phyloP scores from a whole-genome alignment of 257 asterid species.

The Solanum peruvianum region DNA sequence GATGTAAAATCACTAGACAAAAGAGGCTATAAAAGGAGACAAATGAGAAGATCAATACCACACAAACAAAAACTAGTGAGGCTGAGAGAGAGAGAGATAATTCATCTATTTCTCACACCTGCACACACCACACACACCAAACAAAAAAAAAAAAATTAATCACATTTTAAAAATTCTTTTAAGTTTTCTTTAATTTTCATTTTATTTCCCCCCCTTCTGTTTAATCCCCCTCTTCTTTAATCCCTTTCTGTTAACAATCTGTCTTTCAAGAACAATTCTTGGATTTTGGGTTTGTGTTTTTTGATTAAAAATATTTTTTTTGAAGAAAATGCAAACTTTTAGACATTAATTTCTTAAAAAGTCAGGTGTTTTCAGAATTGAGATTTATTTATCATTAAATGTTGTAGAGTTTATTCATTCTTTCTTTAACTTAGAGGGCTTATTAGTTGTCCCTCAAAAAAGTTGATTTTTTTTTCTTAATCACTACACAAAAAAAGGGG shows the following conservation, averaged over 20 bases:
- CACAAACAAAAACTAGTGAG: constrained; percentile 28
- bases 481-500: constrained; percentile 20
- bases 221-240: constrained; percentile 61
- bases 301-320: not conserved
- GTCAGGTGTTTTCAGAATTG: constrained; percentile 73
- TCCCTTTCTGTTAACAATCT: constrained; percentile 83
- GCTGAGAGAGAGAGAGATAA: constrained; percentile 23
- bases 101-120: constrained; percentile 25
- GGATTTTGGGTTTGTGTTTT: constrained; percentile 26
- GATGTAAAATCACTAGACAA: constrained; percentile 8
- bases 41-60: not conserved
- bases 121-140: constrained; percentile 34
- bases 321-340: constrained; percentile 25
- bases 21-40: constrained; percentile 26
- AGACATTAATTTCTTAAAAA: constrained; percentile 19
- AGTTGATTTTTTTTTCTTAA: not conserved
- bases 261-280: constrained; percentile 17
- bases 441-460: constrained; percentile 49
- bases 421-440: constrained; percentile 33
- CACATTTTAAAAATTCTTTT: not conserved
- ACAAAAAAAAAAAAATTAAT: not conserved
- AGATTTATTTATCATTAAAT: constrained; percentile 8
- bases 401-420: not conserved
- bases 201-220: constrained; percentile 26
- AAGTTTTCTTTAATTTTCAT: not conserved